phyloP scores from a whole-genome alignment of 768 basidiomycete genomes.

The Dentipellis fragilis region DNA sequence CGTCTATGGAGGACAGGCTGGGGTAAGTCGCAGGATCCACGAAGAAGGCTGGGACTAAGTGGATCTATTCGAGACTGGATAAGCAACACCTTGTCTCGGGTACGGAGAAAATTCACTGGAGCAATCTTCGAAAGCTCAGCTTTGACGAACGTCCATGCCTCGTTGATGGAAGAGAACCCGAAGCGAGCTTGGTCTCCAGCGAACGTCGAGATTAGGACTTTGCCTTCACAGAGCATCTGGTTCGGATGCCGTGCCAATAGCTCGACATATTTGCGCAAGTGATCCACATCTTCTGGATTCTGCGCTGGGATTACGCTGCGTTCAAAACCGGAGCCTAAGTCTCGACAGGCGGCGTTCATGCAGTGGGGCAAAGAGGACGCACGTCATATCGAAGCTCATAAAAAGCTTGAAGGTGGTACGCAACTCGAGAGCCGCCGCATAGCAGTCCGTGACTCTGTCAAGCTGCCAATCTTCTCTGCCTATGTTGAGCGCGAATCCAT shows the following conservation, averaged over 20 bases:
- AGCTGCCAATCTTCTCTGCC: slow-evolving; percentile 19
- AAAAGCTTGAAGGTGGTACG: slow-evolving; percentile 24
- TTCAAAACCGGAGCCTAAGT: neutral
- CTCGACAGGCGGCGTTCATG: neutral
- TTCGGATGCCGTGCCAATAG: slow-evolving; percentile 21
- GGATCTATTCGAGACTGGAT: slow-evolving; percentile 15
- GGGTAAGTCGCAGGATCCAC: slow-evolving; percentile 24
- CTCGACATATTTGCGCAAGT: slow-evolving; percentile 19
- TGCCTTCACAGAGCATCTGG: slow-evolving; percentile 21
- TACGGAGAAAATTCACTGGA: slow-evolving; percentile 15
- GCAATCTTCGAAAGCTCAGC: slow-evolving; percentile 18
- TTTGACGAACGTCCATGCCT: slow-evolving; percentile 22
- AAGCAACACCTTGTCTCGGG: neutral
- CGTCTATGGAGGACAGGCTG: slow-evolving; percentile 25
- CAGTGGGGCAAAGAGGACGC: neutral
- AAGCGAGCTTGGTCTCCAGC: slow-evolving; percentile 27
- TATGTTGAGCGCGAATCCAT: slow-evolving; percentile 18
- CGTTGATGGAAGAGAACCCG: slow-evolving; percentile 15
- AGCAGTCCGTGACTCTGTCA: slow-evolving; percentile 20
- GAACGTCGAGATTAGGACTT: slow-evolving; percentile 27
- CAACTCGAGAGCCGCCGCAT: slow-evolving; percentile 41
- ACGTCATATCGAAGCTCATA: slow-evolving; percentile 30
- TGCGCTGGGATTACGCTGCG: slow-evolving; percentile 23
- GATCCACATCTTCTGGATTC: slow-evolving; percentile 9
- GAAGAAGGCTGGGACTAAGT: slow-evolving; percentile 23